Base-by-base conservation (phyloP, 208 protist species). In the Acanthamoeba lenticulata region DNA sequence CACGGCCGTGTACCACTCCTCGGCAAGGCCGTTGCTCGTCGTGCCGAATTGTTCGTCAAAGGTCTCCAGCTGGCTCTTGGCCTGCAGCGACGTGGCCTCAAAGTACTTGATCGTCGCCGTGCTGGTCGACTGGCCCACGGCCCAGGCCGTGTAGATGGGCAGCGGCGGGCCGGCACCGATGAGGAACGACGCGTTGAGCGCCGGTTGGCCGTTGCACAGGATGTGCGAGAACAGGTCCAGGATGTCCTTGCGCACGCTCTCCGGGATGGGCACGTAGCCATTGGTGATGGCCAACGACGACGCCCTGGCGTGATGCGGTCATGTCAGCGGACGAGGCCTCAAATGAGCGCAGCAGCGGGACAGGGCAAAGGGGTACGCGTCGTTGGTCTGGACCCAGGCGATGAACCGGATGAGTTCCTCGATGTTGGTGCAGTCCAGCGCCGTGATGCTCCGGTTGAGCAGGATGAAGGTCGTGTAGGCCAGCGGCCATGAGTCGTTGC, bases 401-500 rank as follows among this genome's bases (percentile, higher is more conserved):
- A 91, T 38, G 38, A 65, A 91, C 2, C 24, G 2, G 1, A 69
- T 5, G 15, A 91, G 45, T 52, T 91, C 85, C 4, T 27, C 9
- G 17, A 72, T 69, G 42, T 49, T 47, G 24, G 85, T 49, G 42
- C 85, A 91, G 42, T 91, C 44, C 5, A 36, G 24, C 6, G 32
- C 29, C 0, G 29, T 44, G 15, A 44, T 32, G 42, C n/a, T 72
- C n/a, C 29, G 2, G 52, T 32, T 49, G 9, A 91, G 40, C 29
- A 29, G 38, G 13, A 91, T 2, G 34, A 36, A 91, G 85, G 9
- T 52, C 15, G 44, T 11, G 60, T 72, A 91, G 27, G 85, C 4
- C 1, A 91, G 4, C 40, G 85, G 85, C 85, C 85, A 91, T 21
- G 55, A 74, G 5, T 91, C 34, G 34, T 44, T 45, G 24, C 85